Evolutionary conservation across 148 eudicot species (phyloP).

Genomic region (Rhododendron molle): DNA sequence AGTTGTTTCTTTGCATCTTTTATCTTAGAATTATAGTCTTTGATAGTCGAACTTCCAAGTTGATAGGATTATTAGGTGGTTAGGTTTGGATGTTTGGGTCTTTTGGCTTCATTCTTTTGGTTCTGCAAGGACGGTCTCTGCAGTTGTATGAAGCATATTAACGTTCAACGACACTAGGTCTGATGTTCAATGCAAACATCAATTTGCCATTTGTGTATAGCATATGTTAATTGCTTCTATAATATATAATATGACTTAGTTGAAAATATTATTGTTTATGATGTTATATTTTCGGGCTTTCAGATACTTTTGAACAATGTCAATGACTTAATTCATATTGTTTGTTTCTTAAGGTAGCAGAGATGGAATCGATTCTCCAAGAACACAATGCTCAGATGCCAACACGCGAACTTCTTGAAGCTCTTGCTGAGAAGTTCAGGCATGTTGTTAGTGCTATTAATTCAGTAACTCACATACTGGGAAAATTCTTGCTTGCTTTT

Average conservation of each 20-base stretch:
- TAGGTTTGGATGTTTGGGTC: background rate
- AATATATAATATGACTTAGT: background rate
- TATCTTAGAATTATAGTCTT: background rate
- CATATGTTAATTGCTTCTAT: background rate
- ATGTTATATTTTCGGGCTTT: background rate
- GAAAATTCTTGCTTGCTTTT: background rate
- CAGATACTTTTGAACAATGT: background rate
- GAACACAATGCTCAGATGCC: constrained; percentile 63
- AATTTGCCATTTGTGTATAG: background rate
- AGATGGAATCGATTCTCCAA: constrained; percentile 83
- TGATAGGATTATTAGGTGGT: background rate
- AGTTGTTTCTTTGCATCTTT: background rate
- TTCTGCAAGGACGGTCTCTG: background rate
- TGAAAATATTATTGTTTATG: background rate
- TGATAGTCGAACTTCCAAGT: background rate
- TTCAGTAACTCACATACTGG: background rate
- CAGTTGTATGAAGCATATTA: no score
- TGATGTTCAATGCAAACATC: background rate
- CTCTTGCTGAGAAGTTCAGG: constrained; percentile 88
- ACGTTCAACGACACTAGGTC: background rate
- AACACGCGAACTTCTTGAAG: constrained; percentile 59
- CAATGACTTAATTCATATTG: background rate
- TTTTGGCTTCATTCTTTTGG: background rate
- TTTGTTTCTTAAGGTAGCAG: constrained; percentile 50
- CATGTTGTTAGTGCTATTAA: constrained; percentile 17